Base-by-base conservation (phyloP, 352 stramenopile species). In the Pythium pyrilobum region DNA sequence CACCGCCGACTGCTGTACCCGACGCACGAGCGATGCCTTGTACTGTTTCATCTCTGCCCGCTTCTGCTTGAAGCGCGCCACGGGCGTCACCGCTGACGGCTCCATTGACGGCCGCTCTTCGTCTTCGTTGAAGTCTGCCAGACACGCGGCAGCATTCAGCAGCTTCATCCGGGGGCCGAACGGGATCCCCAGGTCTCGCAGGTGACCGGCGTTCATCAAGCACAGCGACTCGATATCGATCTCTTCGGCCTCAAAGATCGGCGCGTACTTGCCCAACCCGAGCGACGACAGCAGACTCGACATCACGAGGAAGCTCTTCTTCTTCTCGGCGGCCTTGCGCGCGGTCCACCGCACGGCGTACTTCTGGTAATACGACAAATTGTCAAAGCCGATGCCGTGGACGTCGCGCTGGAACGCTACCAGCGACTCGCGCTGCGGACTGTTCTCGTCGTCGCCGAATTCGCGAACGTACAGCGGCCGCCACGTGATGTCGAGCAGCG, bases 301-400 rank as follows among this genome's bases (percentile, higher is more conserved):
- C 84, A 94, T 94, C 32, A 92, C 81, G 43, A 85, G 37, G 47
- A 94, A 94, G 61, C 81, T 92, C 66, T 94, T 94, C 66, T 94
- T 92, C 69, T 90, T 92, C 58, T 91, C 84, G 0, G 81, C 84
- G 23, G 84, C 81, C 31, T 87, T 89, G 39, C 80, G 77, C 16
- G 84, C 80, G 2, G 80, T 84, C 80, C 77, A 92, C 45, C 84
- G 84, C 42, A 94, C 83, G 4, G 77, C 70, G 43, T 86, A 94
- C 54, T 91, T 92, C 48, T 91, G 83, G 61, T 94, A 78, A 67
- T 81, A 94, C 38, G 84, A 88, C 40, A 94, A 52, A 27, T 87
- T 91, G 29, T 94, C 80, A 49, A 91, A 91, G 34, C 80, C 84
- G 41, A 92, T 87, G 41, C 84, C 84, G 42, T 94, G 79, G 33